A percentile compares a stretch with the other conserved stretches of the same genome.
Conservation (phyloP, 768 basidiomycete genomes). For the Lyophyllum semitale region DNA sequence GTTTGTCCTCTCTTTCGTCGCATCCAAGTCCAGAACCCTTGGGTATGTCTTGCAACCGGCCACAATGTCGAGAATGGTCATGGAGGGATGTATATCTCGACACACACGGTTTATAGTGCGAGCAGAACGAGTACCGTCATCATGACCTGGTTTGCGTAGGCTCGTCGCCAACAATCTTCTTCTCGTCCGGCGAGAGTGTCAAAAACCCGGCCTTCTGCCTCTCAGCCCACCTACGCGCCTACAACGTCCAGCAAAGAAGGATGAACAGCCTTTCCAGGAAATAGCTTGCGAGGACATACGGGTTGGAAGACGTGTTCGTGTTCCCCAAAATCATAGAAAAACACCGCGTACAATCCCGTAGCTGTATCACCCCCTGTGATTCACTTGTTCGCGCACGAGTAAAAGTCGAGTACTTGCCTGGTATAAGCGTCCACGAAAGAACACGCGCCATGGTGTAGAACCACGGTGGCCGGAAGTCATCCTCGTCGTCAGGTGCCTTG, state of each 20-base stretch:
- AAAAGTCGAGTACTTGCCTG: slow-evolving; percentile 39
- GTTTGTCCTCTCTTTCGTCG: too few species aligned
- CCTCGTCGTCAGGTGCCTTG: slow-evolving; percentile 14
- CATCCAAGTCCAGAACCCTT: too few species aligned
- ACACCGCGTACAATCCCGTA: slow-evolving; percentile 55
- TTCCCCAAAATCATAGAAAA: slow-evolving; percentile 71
- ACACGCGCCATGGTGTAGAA: slow-evolving; percentile 54
- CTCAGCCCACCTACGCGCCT: slow-evolving; percentile 63
- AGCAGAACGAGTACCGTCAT: not conserved
- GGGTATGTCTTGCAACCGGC: too few species aligned
- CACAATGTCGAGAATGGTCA: too few species aligned
- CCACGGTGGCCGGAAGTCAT: slow-evolving; percentile 64
- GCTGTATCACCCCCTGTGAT: slow-evolving; percentile 32
- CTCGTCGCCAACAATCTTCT: slow-evolving; percentile 30
- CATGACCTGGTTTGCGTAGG: not conserved
- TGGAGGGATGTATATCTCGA: too few species aligned
- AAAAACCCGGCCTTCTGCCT: slow-evolving; percentile 53
- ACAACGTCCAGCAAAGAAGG: not conserved
- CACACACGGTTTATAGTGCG: too few species aligned
- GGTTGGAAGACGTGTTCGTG: slow-evolving; percentile 71
- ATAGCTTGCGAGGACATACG: slow-evolving; percentile 38
- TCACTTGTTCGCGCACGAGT: not conserved
- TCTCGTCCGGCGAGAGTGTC: slow-evolving; percentile 60
- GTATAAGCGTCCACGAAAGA: slow-evolving; percentile 56
- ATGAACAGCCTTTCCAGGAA: not conserved